Evolutionary conservation across 306 rosid genomes (phyloP).

Genomic region (Castanea sativa): DNA sequence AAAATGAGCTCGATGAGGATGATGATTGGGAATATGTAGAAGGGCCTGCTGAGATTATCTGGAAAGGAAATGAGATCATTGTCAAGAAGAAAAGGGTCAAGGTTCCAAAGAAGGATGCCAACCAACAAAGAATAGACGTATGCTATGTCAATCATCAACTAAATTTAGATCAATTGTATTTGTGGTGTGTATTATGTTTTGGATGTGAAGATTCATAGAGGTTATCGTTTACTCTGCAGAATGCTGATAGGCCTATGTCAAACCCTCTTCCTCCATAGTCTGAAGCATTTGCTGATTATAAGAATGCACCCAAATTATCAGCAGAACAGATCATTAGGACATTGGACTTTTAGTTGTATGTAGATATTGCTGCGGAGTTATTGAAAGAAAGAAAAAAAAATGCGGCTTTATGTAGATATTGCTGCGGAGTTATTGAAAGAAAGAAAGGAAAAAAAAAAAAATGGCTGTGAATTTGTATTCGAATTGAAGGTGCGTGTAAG

Average conservation of each 20-base stretch:
- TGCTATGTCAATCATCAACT: background rate
- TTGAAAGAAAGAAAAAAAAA: too few species aligned
- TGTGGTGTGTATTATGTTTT: background rate
- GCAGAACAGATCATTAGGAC: slow-evolving; percentile 19
- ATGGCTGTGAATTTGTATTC: too few species aligned
- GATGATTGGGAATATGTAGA: slow-evolving; percentile 59
- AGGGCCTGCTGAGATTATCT: slow-evolving; percentile 76
- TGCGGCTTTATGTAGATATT: too few species aligned
- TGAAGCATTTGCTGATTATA: slow-evolving; percentile 38
- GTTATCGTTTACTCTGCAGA: slow-evolving; percentile 26
- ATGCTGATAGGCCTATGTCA: slow-evolving; percentile 62
- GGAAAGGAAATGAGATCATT: slow-evolving; percentile 85
- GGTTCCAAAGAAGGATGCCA: slow-evolving; percentile 41
- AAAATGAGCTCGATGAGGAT: slow-evolving; percentile 20
- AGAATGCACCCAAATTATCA: slow-evolving; percentile 23
- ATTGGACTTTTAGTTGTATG: too few species aligned
- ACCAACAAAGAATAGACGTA: slow-evolving; percentile 32
- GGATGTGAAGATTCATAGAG: background rate
- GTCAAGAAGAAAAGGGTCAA: slow-evolving; percentile 64
- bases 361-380: too few species aligned
- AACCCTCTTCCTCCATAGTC: slow-evolving; percentile 90
- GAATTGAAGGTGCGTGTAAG: too few species aligned
- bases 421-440: too few species aligned
- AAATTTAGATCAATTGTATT: background rate
- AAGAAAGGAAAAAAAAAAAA: too few species aligned